These are phyloP conservation scores for Leptographium lundbergii DNA, from an alignment of 2,329 filamentous ascomycete species.

Conservation along the genomic window DNA sequence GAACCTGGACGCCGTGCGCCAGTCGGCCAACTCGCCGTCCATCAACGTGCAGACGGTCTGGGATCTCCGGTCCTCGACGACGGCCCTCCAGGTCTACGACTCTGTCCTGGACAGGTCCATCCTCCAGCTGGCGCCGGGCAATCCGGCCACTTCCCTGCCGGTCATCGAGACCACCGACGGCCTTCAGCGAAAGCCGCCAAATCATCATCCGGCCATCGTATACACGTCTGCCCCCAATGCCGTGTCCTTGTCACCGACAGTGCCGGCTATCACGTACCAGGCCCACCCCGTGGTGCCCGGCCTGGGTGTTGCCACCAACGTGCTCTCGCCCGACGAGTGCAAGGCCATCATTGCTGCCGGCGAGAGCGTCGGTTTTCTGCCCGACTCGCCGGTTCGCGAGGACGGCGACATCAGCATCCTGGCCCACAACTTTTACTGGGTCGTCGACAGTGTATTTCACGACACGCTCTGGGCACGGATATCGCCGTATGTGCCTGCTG, in stretches of 20 bases:
- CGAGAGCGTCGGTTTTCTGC: conserved; percentile 52
- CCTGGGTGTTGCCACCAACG: conserved; percentile 44
- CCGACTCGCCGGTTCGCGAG: conserved; percentile 54
- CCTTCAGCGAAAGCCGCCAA: conserved; percentile 50
- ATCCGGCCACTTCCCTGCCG: conserved; percentile 31
- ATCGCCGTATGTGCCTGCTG: conserved; percentile 40
- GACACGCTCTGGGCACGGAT: conserved; percentile 51
- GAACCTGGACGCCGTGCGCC: conserved; percentile 14
- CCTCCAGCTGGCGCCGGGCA: conserved; percentile 24
- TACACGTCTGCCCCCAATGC: conserved; percentile 48
- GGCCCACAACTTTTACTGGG: conserved; percentile 65
- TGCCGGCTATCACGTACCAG: conserved; percentile 37
- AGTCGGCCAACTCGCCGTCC: conserved; percentile 23
- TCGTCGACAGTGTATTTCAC: conserved; percentile 50
- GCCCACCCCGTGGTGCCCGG: conserved; percentile 51
- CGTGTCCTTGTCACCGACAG: conserved; percentile 33
- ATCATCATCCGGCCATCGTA: conserved; percentile 52
- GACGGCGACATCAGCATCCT: conserved; percentile 52
- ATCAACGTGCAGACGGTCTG: conserved; percentile 48
- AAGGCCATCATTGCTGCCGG: conserved; percentile 53
- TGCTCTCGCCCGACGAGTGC: conserved; percentile 50
- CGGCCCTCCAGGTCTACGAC: conserved; percentile 32
- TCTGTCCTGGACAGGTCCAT: conserved; percentile 47
- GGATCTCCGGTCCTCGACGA: conserved; percentile 37
- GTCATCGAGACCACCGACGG: conserved; percentile 51